These are phyloP conservation scores for Ceratobasidium sp. DNA, from an alignment of 1,284 basidiomycete species.

Conservation along the genomic window DNA sequence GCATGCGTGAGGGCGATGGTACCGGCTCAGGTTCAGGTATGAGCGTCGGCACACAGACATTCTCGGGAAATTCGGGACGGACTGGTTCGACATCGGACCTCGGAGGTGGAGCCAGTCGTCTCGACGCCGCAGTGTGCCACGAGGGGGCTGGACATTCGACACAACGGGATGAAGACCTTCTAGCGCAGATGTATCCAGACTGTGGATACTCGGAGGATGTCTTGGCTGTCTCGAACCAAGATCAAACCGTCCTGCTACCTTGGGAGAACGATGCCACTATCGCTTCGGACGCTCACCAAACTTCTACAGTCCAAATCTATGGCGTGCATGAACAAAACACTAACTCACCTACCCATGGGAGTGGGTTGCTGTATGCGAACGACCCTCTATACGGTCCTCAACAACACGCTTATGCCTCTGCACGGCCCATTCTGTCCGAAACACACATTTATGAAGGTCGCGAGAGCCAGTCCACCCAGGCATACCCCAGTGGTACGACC, in stretches of 20 bases:
- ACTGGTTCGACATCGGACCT: too few relatives aligned
- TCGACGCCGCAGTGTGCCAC: too few relatives aligned
- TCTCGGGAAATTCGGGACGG: too few relatives aligned
- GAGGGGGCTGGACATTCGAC: too few relatives aligned
- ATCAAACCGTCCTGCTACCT: not conserved
- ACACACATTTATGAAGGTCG: not conserved
- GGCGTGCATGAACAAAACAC: not conserved
- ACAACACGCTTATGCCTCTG: not conserved
- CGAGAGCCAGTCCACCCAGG: too few relatives aligned
- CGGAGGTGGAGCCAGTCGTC: too few relatives aligned
- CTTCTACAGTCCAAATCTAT: too few relatives aligned
- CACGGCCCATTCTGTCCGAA: not conserved
- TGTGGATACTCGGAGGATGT: not conserved
- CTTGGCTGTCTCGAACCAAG: not conserved
- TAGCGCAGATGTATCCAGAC: slow-evolving; percentile 1
- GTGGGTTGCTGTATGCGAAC: not conserved
- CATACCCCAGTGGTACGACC: too few relatives aligned
- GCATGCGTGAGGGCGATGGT: not conserved
- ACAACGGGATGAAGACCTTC: not conserved
- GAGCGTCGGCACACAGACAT: not conserved
- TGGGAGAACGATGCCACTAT: not conserved
- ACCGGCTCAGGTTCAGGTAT: not conserved
- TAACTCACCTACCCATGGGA: too few relatives aligned
- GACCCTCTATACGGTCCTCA: not conserved
- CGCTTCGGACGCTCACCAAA: not conserved